Evolutionary conservation across 1,284 basidiomycete genomes (phyloP).

Genomic region (Mycena citricolor): DNA sequence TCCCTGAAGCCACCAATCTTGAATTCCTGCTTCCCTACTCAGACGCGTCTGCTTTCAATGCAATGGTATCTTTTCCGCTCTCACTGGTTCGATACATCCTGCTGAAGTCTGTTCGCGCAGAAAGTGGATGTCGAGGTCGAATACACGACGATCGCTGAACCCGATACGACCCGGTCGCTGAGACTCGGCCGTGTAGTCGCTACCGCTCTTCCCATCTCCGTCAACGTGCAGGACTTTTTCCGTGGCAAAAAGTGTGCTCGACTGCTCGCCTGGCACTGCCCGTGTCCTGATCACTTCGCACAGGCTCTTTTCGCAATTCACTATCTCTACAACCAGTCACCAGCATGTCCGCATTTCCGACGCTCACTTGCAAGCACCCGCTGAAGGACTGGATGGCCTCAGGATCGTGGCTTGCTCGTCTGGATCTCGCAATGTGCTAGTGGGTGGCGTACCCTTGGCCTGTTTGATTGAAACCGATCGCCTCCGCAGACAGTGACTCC

Average conservation of each 20-base stretch:
- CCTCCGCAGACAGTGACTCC: constrained; percentile 64
- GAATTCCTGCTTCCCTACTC: constrained; percentile 62
- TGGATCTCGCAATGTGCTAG: constrained; percentile 42
- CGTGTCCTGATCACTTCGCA: constrained; percentile 5
- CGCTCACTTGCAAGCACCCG: constrained; percentile 49
- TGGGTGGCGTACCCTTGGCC: too few species aligned
- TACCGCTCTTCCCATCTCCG: constrained; percentile 71
- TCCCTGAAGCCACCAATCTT: constrained; percentile 45
- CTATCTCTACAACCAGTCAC: constrained; percentile 69
- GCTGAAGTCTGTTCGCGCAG: constrained; percentile 42
- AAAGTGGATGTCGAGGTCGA: constrained; percentile 61
- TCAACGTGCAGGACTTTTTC: constrained; percentile 88
- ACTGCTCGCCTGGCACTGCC: constrained; percentile 2
- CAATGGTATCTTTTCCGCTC: constrained; percentile 45
- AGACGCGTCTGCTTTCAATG: constrained; percentile 53
- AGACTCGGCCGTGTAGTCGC: constrained; percentile 53
- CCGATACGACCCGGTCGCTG: constrained; percentile 51
- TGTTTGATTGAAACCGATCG: too few species aligned
- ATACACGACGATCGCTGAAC: constrained; percentile 59
- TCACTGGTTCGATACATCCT: neutral
- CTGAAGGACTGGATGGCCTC: constrained; percentile 45
- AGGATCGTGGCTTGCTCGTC: constrained; percentile 49
- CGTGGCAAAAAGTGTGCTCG: constrained; percentile 57
- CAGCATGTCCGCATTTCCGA: constrained; percentile 69
- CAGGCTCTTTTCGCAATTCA: constrained; percentile 80